These are phyloP conservation scores for Bolboschoenus planiculmis DNA, from an alignment of 176 grass and related monocot genomes.

Conservation along the genomic window DNA sequence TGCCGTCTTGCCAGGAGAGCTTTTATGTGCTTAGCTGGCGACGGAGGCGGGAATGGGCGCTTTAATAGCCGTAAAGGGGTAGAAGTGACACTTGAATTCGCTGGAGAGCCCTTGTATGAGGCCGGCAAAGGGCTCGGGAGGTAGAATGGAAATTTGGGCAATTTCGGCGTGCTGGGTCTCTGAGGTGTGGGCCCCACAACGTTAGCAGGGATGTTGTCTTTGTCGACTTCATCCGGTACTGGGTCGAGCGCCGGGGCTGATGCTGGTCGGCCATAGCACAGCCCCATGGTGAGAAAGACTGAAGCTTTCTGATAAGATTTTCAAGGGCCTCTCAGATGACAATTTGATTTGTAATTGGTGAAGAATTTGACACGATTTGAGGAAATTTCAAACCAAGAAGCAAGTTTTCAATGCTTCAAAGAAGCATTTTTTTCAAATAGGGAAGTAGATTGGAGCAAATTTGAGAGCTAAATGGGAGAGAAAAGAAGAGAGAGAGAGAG, in stretches of 20 bases:
- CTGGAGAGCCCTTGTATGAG: constrained; percentile 87
- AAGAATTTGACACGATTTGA: neutral
- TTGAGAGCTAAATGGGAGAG: neutral
- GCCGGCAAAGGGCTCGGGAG: constrained; percentile 82
- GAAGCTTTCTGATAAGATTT: constrained; percentile 5
- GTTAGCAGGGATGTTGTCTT: constrained; percentile 14
- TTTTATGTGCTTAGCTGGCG: constrained; percentile 96
- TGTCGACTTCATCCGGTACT: constrained; percentile 34
- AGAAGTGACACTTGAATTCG: constrained; percentile 80
- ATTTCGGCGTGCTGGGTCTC: constrained; percentile 63
- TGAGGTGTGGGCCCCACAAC: constrained; percentile 24
- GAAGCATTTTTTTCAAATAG: neutral
- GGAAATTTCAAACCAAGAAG: neutral
- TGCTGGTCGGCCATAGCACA: constrained; percentile 70
- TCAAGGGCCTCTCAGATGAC: neutral
- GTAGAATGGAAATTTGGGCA: constrained; percentile 92
- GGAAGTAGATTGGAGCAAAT: neutral
- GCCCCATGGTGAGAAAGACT: constrained; percentile 54
- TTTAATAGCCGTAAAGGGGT: constrained; percentile 77
- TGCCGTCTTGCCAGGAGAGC: constrained; percentile 83
- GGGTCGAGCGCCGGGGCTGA: constrained; percentile 45
- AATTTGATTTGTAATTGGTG: constrained; percentile 1
- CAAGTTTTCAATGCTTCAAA: neutral
- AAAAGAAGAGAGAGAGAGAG: neutral
- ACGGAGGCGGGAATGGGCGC: constrained; percentile 92